These are phyloP conservation scores for Carex pumila DNA, from an alignment of 176 grass and related monocot genomes.

Conservation along the genomic window DNA sequence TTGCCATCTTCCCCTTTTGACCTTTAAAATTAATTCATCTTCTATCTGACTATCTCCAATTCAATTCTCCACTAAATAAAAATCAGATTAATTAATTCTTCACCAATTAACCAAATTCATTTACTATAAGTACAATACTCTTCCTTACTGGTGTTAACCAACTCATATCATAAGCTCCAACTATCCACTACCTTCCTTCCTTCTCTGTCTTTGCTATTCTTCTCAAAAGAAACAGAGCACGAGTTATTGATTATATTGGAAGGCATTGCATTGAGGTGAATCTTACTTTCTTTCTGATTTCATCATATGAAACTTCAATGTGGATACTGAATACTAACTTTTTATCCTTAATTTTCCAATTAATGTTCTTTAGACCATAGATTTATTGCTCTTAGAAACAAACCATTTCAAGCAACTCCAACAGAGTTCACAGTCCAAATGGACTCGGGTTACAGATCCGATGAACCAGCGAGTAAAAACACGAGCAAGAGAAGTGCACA, in stretches of 20 bases:
- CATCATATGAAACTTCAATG: not conserved
- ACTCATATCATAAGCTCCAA: not conserved
- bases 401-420: not conserved
- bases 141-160: slow-evolving; percentile 2
- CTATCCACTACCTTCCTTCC: not conserved
- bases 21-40: not conserved
- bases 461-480: slow-evolving; percentile 27
- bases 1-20: slow-evolving; percentile 9
- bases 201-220: not conserved
- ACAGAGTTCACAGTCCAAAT: slow-evolving; percentile 1
- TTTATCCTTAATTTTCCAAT: not conserved
- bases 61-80: not conserved
- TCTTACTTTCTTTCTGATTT: not conserved
- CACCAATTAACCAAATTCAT: not conserved
- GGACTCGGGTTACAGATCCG: not conserved
- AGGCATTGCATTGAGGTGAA: slow-evolving; percentile 5
- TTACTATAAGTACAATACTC: not conserved
- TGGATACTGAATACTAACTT: not conserved
- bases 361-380: not conserved
- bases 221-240: not conserved
- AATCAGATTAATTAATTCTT: not conserved
- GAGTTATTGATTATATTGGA: not conserved
- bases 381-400: not conserved
- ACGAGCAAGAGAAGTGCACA: slow-evolving; percentile 43
- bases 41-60: not conserved